Evolutionary conservation across 73 alveolate genomes (phyloP).

Genomic region (Effrenium voratum): DNA sequence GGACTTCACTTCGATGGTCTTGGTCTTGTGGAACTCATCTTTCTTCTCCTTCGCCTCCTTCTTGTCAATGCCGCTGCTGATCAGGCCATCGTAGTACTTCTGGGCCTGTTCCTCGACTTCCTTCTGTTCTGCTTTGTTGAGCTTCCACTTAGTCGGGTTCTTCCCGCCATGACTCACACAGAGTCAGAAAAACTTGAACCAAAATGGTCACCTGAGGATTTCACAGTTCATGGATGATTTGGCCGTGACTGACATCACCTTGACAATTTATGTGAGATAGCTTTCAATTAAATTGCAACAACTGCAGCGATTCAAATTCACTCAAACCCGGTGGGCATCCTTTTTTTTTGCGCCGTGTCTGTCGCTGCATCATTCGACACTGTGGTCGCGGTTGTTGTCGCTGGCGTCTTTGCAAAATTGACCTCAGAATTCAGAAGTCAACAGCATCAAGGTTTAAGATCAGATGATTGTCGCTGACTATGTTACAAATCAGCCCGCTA

Average conservation of each 20-base stretch:
- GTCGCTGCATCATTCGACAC: no score
- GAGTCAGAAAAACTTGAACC: neutral
- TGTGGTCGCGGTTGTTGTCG: neutral
- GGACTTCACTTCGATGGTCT: neutral
- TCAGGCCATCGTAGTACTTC: neutral
- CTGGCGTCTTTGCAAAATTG: neutral
- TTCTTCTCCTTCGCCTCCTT: neutral
- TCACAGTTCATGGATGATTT: neutral
- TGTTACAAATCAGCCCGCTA: neutral
- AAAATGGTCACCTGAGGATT: neutral
- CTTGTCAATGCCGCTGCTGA: neutral
- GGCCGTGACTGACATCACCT: neutral
- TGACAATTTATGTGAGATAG: no score
- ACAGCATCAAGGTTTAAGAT: neutral
- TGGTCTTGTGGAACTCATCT: slow-evolving; percentile 4
- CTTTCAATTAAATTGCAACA: neutral
- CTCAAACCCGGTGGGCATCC: neutral
- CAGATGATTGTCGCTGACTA: neutral
- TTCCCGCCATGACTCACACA: neutral
- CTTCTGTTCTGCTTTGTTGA: slow-evolving; percentile 16
- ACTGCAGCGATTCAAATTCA: neutral
- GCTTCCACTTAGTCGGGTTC: slow-evolving; percentile 7
- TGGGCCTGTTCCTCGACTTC: neutral
- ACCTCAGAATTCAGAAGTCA: neutral
- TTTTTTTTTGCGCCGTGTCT: neutral